Percentiles rank a stretch among this genome's conserved stretches.
Evolutionary conservation across 1,139 yeast genomes (phyloP).

Genomic region (Sporopachydermia cereana): DNA sequence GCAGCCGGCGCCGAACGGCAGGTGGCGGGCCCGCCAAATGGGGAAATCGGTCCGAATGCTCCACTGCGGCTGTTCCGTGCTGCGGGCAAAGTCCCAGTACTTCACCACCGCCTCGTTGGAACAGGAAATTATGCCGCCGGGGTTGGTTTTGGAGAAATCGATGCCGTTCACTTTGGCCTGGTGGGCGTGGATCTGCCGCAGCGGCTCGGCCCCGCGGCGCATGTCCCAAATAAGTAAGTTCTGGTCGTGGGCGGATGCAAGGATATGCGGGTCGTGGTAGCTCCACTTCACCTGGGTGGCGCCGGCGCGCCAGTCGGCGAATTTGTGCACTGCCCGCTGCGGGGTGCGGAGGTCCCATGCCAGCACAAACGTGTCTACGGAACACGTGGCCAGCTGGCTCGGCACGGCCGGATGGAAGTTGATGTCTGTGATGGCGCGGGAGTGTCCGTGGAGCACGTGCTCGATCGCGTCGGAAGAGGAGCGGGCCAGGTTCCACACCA

Average conservation of each 20-base stretch:
- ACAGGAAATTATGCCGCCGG: slow-evolving; percentile 57
- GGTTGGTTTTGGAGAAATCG: slow-evolving; percentile 58
- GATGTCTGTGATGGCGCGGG: slow-evolving; percentile 90
- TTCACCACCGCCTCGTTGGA: slow-evolving; percentile 84
- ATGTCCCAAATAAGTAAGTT: slow-evolving; percentile 79
- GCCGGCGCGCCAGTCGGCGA: slow-evolving; percentile 92
- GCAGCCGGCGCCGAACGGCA: slow-evolving; percentile 89
- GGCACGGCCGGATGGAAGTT: slow-evolving; percentile 85
- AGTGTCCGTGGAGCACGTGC: slow-evolving; percentile 78
- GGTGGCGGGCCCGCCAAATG: slow-evolving; percentile 72
- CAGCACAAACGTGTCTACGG: slow-evolving; percentile 77
- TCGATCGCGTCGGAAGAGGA: slow-evolving; percentile 72
- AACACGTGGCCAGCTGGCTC: slow-evolving; percentile 84
- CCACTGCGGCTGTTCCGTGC: slow-evolving; percentile 36
- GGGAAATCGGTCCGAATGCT: slow-evolving; percentile 70
- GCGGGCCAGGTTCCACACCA: slow-evolving; percentile 82
- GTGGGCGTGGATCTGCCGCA: slow-evolving; percentile 62
- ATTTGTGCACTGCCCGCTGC: slow-evolving; percentile 52
- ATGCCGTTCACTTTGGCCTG: slow-evolving; percentile 77
- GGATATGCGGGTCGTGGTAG: slow-evolving; percentile 54
- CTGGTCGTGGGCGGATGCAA: slow-evolving; percentile 82
- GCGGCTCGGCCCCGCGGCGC: slow-evolving; percentile 69
- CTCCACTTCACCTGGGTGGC: slow-evolving; percentile 96
- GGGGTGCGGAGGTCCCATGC: slow-evolving; percentile 90
- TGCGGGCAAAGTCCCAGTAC: slow-evolving; percentile 57